phyloP scores from a whole-genome alignment of 1,284 basidiomycete species.

The Schizophyllum commune region DNA sequence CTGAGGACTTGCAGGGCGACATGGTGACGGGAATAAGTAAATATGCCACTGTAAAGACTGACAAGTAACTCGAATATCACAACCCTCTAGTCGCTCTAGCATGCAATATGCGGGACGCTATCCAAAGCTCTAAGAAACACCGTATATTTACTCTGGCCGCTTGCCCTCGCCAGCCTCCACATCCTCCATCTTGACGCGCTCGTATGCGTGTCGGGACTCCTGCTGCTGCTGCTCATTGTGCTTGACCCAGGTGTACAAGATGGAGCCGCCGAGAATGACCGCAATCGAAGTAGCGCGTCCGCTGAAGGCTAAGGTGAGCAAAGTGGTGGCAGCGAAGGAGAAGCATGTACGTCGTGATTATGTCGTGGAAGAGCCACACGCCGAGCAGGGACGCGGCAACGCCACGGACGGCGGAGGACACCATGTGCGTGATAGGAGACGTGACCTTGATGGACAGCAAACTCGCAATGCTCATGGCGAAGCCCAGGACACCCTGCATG shows the following conservation, averaged over 20 bases:
- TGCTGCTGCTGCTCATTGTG: conserved; percentile 48
- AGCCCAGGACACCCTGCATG: conserved; percentile 68
- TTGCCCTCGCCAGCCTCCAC: conserved; percentile 19
- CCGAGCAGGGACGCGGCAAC: conserved; percentile 75
- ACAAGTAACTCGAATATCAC: not conserved
- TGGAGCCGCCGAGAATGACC: conserved; percentile 72
- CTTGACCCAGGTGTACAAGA: conserved; percentile 84
- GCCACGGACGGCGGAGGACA: conserved; percentile 79
- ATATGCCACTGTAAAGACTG: not conserved
- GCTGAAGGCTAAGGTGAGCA: conserved; percentile 27
- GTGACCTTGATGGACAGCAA: conserved; percentile 86
- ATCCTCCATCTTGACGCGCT: conserved; percentile 34
- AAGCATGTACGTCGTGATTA: conserved; percentile 58
- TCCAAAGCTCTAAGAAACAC: not conserved
- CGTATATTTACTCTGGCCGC: not conserved
- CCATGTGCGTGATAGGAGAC: conserved; percentile 89
- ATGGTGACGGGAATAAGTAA: too few relatives aligned
- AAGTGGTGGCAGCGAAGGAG: conserved; percentile 3
- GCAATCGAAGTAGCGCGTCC: conserved; percentile 75
- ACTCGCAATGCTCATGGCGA: conserved; percentile 87
- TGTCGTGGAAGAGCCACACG: conserved; percentile 67
- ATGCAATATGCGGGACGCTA: not conserved
- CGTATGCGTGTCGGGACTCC: conserved; percentile 21
- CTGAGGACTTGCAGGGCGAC: too few relatives aligned
- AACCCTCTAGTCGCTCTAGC: not conserved